phyloP scores from a whole-genome alignment of 176 grass and related monocot species.

The Oryza rufipogon region DNA sequence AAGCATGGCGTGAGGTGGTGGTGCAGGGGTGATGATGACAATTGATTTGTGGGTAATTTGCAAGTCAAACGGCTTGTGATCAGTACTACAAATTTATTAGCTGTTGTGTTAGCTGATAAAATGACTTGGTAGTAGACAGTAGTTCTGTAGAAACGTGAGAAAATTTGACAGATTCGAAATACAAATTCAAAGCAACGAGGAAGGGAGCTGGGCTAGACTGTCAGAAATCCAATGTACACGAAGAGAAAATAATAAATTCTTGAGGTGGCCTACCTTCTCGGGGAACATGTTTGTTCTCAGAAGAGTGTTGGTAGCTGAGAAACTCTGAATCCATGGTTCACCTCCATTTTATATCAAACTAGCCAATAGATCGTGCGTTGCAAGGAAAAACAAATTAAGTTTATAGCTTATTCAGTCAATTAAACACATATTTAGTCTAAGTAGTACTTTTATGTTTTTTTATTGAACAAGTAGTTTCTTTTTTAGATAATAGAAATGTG shows the following conservation, averaged over 20 bases:
- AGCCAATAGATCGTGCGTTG: no score
- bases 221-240: background rate
- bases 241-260: background rate
- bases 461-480: no score
- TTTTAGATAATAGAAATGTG: no score
- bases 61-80: background rate
- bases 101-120: background rate
- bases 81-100: background rate
- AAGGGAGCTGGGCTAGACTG: background rate
- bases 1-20: slow-evolving; percentile 59
- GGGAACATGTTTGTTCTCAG: background rate
- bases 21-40: background rate
- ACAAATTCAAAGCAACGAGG: background rate
- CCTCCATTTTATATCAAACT: no score
- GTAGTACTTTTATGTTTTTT: no score
- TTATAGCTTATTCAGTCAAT: no score
- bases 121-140: background rate
- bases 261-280: background rate
- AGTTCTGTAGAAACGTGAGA: background rate
- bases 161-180: background rate
- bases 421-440: no score
- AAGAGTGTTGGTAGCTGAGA: no score
- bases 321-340: no score
- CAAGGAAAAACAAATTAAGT: no score
- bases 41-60: background rate